Evolutionary conservation across 768 basidiomycete genomes (phyloP).

Genomic region (Epithele typhae): DNA sequence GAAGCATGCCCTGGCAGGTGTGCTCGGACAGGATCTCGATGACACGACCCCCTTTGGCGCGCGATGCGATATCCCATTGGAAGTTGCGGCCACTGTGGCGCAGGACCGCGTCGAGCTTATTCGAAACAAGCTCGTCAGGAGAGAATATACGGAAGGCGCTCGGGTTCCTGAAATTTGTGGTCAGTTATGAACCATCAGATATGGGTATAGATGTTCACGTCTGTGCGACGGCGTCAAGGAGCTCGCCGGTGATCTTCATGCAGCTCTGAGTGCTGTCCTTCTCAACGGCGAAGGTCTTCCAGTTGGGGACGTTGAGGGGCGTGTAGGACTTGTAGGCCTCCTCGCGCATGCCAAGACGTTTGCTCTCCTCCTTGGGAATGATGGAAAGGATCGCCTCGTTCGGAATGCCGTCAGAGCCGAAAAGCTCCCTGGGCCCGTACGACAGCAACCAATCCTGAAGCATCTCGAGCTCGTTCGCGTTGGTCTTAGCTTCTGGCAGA

Average conservation of each 20-base stretch:
- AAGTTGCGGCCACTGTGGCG: conserved; percentile 67
- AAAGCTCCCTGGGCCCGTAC: conserved; percentile 67
- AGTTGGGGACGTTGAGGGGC: conserved; percentile 62
- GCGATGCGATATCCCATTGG: conserved; percentile 75
- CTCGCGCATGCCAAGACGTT: conserved; percentile 59
- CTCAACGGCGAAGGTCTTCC: conserved; percentile 49
- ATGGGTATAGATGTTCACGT: conserved; percentile 23
- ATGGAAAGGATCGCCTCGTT: conserved; percentile 51
- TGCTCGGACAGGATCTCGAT: conserved; percentile 89
- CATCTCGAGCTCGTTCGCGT: conserved; percentile 53
- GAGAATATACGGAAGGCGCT: conserved; percentile 83
- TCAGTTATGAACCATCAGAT: no score
- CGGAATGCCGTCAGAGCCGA: conserved; percentile 52
- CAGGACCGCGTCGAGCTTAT: conserved; percentile 83
- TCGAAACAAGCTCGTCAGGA: conserved; percentile 83
- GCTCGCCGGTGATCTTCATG: conserved; percentile 66
- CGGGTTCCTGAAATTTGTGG: conserved; percentile 70
- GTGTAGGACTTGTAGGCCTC: conserved; percentile 62
- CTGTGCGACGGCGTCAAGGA: conserved; percentile 52
- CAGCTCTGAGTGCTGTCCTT: conserved; percentile 64
- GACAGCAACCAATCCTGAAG: conserved; percentile 72
- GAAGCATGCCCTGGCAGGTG: conserved; percentile 86
- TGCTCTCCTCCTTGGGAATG: conserved; percentile 45
- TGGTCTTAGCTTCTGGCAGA: conserved; percentile 65
- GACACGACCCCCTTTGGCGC: conserved; percentile 73